These are phyloP conservation scores for Isoetes taiwanensis DNA, from an alignment of 75 land plant species.

Conservation along the genomic window DNA sequence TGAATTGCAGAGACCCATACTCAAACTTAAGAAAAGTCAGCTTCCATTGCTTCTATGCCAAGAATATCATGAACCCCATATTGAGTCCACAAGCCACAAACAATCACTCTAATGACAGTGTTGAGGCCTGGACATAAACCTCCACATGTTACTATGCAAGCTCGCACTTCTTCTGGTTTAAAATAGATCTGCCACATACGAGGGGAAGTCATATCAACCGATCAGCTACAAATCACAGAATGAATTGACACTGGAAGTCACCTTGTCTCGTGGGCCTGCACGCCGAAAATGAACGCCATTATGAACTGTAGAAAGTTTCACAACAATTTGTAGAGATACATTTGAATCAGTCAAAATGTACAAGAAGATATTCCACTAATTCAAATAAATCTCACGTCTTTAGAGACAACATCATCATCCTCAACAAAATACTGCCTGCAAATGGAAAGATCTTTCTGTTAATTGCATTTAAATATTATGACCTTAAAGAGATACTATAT, in stretches of 20 bases:
- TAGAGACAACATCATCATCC: slow-evolving; percentile 44
- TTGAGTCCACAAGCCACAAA: slow-evolving; percentile 3
- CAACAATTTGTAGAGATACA: slow-evolving; percentile 41
- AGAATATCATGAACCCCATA: slow-evolving; percentile 3
- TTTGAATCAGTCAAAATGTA: not conserved
- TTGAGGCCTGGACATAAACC: slow-evolving; percentile 1
- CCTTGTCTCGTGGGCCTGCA: slow-evolving; percentile 66
- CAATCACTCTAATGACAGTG: not conserved
- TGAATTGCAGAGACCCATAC: not conserved
- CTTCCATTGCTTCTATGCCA: not conserved
- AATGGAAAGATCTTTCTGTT: no score
- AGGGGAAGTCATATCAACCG: no score
- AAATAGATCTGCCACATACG: slow-evolving; percentile 1
- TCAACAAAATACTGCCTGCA: slow-evolving; percentile 64
- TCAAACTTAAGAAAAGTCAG: no score
- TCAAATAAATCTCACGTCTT: slow-evolving; percentile 29
- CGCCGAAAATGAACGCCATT: slow-evolving; percentile 52
- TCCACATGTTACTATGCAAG: slow-evolving; percentile 5
- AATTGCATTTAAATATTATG: no score
- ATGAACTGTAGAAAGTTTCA: slow-evolving; percentile 31
- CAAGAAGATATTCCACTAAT: not conserved
- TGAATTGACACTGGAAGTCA: no score
- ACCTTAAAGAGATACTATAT: no score
- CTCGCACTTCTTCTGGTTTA: not conserved
- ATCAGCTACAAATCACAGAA: no score